Conservation (phyloP, 2,329 filamentous ascomycete genomes). For the Fusarium hainanense region DNA sequence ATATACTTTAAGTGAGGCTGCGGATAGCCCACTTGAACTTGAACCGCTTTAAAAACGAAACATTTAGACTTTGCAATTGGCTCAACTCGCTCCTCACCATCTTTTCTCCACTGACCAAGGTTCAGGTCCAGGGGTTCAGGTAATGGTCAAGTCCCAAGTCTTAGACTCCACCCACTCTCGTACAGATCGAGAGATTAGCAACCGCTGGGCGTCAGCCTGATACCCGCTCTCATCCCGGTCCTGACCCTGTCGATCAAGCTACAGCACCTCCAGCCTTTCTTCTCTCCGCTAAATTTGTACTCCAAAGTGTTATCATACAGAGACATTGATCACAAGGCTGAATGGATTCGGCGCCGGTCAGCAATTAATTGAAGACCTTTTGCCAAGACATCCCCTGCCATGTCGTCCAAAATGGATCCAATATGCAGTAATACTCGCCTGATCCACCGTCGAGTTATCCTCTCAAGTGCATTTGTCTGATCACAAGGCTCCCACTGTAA, state of each 20-base stretch:
- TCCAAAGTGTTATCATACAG: not conserved
- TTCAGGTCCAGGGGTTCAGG: not conserved
- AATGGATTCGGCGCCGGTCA: not conserved
- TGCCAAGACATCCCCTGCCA: constrained; percentile 15
- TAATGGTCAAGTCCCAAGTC: not conserved
- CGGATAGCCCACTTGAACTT: not conserved
- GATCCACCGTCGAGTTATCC: constrained; percentile 1
- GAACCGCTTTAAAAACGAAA: not conserved
- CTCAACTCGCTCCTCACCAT: not conserved
- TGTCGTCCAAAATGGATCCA: constrained; percentile 13
- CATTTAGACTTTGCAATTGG: not conserved
- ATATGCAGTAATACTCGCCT: constrained; percentile 17
- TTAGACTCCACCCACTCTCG: not conserved
- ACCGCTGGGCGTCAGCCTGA: constrained; percentile 4
- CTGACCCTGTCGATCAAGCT: constrained; percentile 8
- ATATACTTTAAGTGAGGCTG: not conserved
- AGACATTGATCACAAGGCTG: constrained; percentile 6
- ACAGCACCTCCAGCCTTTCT: not conserved
- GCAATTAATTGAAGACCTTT: not conserved
- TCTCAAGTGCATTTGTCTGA: not conserved
- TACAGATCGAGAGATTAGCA: constrained; percentile 16
- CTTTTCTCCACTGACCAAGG: not conserved
- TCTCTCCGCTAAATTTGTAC: not conserved
- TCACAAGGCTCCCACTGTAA: constrained; percentile 7
- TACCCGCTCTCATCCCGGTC: not conserved